A percentile compares a stretch with the other conserved stretches of the same genome.
These are phyloP conservation scores for Dictyophora rubrovolvata DNA, from an alignment of 768 basidiomycete species.

Conservation along the genomic window DNA sequence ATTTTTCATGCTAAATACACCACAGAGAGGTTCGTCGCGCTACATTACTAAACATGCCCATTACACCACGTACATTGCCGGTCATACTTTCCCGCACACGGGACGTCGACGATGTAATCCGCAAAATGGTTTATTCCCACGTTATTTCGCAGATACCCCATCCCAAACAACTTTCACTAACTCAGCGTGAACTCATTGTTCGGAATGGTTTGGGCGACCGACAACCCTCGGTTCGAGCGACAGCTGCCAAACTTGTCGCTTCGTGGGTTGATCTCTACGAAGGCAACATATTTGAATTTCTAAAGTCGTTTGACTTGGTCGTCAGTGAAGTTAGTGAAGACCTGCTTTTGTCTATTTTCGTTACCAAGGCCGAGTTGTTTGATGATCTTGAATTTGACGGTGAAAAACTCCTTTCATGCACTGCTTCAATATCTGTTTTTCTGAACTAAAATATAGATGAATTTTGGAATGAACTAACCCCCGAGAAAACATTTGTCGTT, in stretches of 20 bases:
- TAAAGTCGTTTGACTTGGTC: slow-evolving; percentile 49
- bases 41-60: slow-evolving; percentile 59
- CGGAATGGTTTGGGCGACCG: slow-evolving; percentile 81
- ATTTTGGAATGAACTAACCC: slow-evolving; percentile 62
- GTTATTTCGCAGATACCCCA: slow-evolving; percentile 49
- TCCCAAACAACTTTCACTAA: slow-evolving; percentile 52
- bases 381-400: slow-evolving; percentile 62
- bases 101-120: slow-evolving; percentile 66
- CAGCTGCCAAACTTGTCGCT: slow-evolving; percentile 61
- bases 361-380: slow-evolving; percentile 51
- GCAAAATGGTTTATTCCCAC: slow-evolving; percentile 60
- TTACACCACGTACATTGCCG: slow-evolving; percentile 45
- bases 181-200: slow-evolving; percentile 69
- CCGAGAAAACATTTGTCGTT: slow-evolving; percentile 71
- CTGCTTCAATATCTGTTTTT: neutral
- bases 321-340: slow-evolving; percentile 54
- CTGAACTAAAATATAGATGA: slow-evolving; percentile 33
- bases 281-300: slow-evolving; percentile 36
- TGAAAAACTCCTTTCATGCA: slow-evolving; percentile 22
- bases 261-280: slow-evolving; percentile 62
- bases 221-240: slow-evolving; percentile 59
- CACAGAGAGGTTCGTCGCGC: slow-evolving; percentile 80
- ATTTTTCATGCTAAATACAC: neutral
- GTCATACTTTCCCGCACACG: slow-evolving; percentile 65
- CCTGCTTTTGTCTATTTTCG: slow-evolving; percentile 65